Conservation (phyloP, 768 basidiomycete species). For the Gloeophyllum trabeum region DNA sequence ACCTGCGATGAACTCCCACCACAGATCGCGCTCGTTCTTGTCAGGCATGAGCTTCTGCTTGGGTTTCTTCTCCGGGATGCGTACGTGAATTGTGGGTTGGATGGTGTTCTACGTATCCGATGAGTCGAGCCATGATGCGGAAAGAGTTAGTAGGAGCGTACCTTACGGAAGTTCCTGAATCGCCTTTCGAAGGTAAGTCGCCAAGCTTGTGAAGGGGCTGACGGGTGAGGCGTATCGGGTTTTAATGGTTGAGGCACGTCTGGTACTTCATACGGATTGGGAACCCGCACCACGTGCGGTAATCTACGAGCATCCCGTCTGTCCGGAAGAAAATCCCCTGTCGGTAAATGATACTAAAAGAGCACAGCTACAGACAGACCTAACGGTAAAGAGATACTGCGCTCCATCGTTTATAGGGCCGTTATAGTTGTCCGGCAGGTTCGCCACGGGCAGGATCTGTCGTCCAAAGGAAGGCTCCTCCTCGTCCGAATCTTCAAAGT, state of each 20-base stretch:
- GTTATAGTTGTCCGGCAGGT: conserved; percentile 59
- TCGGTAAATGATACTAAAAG: neutral
- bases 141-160: conserved; percentile 15
- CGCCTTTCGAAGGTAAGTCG: conserved; percentile 39
- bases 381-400: conserved; percentile 74
- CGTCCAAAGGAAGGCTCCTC: conserved; percentile 53
- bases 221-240: conserved; percentile 16
- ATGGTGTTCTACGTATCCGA: conserved; percentile 40
- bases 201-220: conserved; percentile 63
- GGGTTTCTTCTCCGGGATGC: conserved; percentile 16
- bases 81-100: conserved; percentile 47
- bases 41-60: conserved; percentile 43
- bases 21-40: conserved; percentile 58
- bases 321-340: conserved; percentile 4
- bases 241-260: conserved; percentile 12
- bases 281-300: conserved; percentile 52
- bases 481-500: conserved; percentile 41
- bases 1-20: conserved; percentile 74
- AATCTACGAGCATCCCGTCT: conserved; percentile 65
- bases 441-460: conserved; percentile 75
- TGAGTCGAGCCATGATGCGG: conserved; percentile 1
- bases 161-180: conserved; percentile 59
- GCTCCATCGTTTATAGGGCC: conserved; percentile 58
- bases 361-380: conserved; percentile 29
- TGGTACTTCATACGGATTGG: conserved; percentile 53